Percentiles rank a stretch among this genome's conserved stretches.
Evolutionary conservation across 176 grass and related monocot genomes (phyloP).

Genomic region (Zizania latifolia): DNA sequence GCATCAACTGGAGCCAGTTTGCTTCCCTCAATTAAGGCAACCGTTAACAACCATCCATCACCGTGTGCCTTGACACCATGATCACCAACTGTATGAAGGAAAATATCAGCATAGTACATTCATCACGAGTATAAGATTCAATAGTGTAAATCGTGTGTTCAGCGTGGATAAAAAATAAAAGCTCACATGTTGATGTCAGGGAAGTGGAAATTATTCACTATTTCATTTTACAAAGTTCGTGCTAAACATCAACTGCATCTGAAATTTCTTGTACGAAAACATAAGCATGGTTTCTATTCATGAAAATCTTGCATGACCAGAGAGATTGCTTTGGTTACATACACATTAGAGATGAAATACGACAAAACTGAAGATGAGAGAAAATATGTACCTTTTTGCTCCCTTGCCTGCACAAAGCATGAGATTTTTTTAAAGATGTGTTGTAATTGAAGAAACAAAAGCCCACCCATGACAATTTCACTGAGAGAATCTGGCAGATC

Average conservation of each 20-base stretch:
- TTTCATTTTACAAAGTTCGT: neutral
- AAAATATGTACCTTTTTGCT: conserved; percentile 53
- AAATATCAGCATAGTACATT: conserved; percentile 17
- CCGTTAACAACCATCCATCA: conserved; percentile 86
- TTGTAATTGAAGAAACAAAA: conserved; percentile 80
- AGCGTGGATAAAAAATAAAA: conserved; percentile 4
- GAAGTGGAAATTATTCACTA: neutral
- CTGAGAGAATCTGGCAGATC: conserved; percentile 89
- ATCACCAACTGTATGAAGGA: conserved; percentile 55
- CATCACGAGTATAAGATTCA: conserved; percentile 9
- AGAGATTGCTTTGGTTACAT: neutral
- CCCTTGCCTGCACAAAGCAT: conserved; percentile 62
- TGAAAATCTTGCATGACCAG: neutral
- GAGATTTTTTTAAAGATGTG: conserved; percentile 50
- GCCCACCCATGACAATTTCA: conserved; percentile 67
- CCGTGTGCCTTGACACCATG: conserved; percentile 83
- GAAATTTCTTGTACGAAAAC: neutral
- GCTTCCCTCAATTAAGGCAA: conserved; percentile 78
- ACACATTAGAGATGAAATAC: conserved; percentile 19
- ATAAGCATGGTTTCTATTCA: neutral
- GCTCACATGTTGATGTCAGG: neutral
- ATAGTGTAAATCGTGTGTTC: neutral
- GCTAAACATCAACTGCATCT: conserved; percentile 7
- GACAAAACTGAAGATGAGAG: neutral
- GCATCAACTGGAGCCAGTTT: conserved; percentile 74